phyloP scores from a whole-genome alignment of 208 protist genomes.

The Balamuthia mandrillaris region DNA sequence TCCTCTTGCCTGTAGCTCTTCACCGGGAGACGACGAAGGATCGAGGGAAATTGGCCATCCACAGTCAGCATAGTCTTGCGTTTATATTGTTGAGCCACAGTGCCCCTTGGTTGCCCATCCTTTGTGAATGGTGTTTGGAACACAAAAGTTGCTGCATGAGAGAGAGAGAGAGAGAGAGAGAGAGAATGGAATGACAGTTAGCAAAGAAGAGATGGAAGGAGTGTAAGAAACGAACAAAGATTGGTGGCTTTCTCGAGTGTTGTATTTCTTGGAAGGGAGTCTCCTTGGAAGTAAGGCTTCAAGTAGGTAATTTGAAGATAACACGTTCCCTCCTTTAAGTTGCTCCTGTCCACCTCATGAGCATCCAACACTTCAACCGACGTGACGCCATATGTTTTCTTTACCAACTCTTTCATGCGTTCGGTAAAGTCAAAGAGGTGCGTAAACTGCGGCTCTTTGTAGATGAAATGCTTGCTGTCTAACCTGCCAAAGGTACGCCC shows the following conservation, averaged over 20 bases:
- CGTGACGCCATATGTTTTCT: constrained; percentile 29
- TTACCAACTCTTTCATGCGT: constrained; percentile 41
- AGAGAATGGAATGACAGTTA: background rate
- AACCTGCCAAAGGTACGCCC: constrained; percentile 52
- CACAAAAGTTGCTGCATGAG: background rate
- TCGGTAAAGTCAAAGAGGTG: constrained; percentile 54
- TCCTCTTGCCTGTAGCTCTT: constrained; percentile 34
- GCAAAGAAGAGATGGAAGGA: background rate
- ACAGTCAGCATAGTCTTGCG: constrained; percentile 16
- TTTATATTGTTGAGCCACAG: constrained; percentile 31
- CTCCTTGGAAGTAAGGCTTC: background rate
- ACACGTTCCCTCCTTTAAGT: background rate
- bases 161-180: background rate
- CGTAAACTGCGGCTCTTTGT: constrained; percentile 67
- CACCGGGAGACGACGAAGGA: constrained; percentile 6
- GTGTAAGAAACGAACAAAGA: background rate
- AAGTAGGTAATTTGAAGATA: constrained; percentile 31
- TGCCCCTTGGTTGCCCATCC: no score
- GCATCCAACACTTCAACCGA: constrained; percentile 20
- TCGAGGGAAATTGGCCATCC: constrained; percentile 8
- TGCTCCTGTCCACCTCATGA: background rate
- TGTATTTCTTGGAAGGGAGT: background rate
- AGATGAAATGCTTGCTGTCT: constrained; percentile 61
- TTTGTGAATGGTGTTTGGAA: constrained; percentile 18
- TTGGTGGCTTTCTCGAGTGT: constrained; percentile 30